Conservation (phyloP, 331 rosid species). For the Dryas integrifolia region DNA sequence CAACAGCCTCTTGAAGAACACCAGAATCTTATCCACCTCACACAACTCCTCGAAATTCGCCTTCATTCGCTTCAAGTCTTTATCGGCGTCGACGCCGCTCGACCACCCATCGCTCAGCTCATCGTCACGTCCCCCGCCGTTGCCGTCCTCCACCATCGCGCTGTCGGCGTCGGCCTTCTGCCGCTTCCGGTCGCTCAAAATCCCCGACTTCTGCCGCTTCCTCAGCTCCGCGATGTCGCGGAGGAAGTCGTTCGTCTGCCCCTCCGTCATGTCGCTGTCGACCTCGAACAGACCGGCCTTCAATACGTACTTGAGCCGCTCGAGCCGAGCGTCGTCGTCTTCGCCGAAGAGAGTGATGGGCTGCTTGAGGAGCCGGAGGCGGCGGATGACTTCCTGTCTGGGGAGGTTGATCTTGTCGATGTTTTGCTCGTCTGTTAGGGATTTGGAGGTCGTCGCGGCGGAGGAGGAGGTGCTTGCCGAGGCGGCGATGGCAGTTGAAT, state of each 20-base stretch:
- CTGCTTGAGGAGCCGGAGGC: slow-evolving; percentile 86
- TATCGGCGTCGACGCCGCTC: slow-evolving; percentile 64
- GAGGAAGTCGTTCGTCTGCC: slow-evolving; percentile 90
- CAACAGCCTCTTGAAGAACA: slow-evolving; percentile 81
- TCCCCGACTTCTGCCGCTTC: slow-evolving; percentile 95
- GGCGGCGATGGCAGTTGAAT: slow-evolving; percentile 22
- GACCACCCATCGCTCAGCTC: slow-evolving; percentile 78
- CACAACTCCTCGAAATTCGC: slow-evolving; percentile 82
- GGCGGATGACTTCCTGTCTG: slow-evolving; percentile 75
- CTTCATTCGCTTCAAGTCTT: slow-evolving; percentile 81
- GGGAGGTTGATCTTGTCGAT: slow-evolving; percentile 85
- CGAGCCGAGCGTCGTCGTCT: slow-evolving; percentile 81
- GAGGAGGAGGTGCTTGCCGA: slow-evolving; percentile 25
- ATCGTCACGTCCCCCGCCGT: slow-evolving; percentile 74
- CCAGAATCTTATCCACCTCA: slow-evolving; percentile 84
- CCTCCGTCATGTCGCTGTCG: slow-evolving; percentile 93
- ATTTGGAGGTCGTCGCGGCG: slow-evolving; percentile 38
- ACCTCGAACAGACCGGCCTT: slow-evolving; percentile 86
- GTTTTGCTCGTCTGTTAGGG: slow-evolving; percentile 66
- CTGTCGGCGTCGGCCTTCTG: slow-evolving; percentile 63
- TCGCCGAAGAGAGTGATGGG: slow-evolving; percentile 94
- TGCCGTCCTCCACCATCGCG: slow-evolving; percentile 65
- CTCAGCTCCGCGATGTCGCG: slow-evolving; percentile 88
- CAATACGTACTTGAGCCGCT: slow-evolving; percentile 71
- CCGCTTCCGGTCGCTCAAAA: slow-evolving; percentile 80